Evolutionary conservation across 2,329 filamentous ascomycete genomes (phyloP).

Genomic region (Ophiognomonia clavigignenti-juglandacearum): DNA sequence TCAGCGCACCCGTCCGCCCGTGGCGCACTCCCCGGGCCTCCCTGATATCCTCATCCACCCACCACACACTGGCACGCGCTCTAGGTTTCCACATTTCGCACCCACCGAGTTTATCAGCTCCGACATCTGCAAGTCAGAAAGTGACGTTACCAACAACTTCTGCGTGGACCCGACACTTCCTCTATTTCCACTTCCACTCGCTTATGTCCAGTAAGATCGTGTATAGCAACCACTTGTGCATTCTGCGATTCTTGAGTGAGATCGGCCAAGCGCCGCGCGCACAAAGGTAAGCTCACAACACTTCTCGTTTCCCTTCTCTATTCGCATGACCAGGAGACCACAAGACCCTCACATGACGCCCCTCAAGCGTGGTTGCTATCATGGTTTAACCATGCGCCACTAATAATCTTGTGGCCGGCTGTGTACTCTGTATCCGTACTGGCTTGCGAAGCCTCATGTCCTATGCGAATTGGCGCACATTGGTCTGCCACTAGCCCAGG

Average conservation of each 20-base stretch:
- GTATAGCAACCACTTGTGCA: neutral
- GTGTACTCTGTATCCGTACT: no score
- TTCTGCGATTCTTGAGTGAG: no score
- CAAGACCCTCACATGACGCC: no score
- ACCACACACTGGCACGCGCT: neutral
- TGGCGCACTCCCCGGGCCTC: neutral
- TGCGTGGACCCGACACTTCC: neutral
- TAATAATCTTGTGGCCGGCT: no score
- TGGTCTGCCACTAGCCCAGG: neutral
- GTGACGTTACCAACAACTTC: neutral
- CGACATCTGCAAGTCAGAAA: neutral
- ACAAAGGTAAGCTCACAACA: no score
- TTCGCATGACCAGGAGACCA: no score
- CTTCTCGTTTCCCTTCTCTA: no score
- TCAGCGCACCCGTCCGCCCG: no score
- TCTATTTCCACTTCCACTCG: conserved; percentile 3
- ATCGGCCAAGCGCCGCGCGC: no score
- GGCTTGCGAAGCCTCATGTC: neutral
- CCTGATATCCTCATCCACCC: neutral
- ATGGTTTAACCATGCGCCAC: no score
- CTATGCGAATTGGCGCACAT: neutral
- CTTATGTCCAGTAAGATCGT: neutral
- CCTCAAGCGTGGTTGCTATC: no score
- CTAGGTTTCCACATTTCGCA: conserved; percentile 3
- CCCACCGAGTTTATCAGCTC: neutral